A percentile compares a stretch with the other conserved stretches of the same genome.
Conservation (phyloP, 192 early-diverging fungal species). For the Rhizophagus prolifer region DNA sequence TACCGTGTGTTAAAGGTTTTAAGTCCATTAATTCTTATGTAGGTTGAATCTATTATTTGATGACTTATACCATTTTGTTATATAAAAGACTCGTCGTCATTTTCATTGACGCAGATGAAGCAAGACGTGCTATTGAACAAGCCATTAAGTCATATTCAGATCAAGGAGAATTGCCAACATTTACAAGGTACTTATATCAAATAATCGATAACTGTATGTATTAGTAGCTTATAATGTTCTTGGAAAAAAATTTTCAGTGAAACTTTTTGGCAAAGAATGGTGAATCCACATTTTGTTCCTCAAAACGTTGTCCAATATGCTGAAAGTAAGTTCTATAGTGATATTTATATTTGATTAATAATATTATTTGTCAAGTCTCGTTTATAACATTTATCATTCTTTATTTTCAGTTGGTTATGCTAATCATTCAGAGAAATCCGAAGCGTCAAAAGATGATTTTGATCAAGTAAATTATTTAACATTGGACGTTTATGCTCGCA, state of each 20-base stretch:
- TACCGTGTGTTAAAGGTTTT: not conserved
- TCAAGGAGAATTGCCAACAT: slow-evolving; percentile 18
- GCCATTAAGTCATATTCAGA: slow-evolving; percentile 14
- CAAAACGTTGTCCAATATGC: slow-evolving; percentile 8
- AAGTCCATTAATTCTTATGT: not conserved
- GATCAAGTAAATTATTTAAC: slow-evolving; percentile 32
- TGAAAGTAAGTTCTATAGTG: not conserved
- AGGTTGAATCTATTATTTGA: not conserved
- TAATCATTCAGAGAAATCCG: not conserved
- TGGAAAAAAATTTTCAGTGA: not conserved
- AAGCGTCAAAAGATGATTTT: slow-evolving; percentile 28
- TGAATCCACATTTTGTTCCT: slow-evolving; percentile 17
- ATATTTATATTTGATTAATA: not conserved
- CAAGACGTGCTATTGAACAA: not conserved
- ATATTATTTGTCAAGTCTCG: not conserved
- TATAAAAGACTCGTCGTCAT: slow-evolving; percentile 10
- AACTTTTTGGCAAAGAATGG: slow-evolving; percentile 20
- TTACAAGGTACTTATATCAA: slow-evolving; percentile 7
- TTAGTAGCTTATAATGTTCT: not conserved
- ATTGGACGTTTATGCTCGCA: slow-evolving; percentile 38
- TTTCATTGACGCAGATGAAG: slow-evolving; percentile 22
- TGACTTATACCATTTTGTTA: not conserved
- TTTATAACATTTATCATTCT: not conserved
- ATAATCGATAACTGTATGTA: not conserved
- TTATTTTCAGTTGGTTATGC: slow-evolving; percentile 1